A percentile compares a stretch with the other conserved stretches of the same genome.
These are phyloP conservation scores for Ensete ventricosum DNA, from an alignment of 176 grass and related monocot genomes.

Conservation along the genomic window DNA sequence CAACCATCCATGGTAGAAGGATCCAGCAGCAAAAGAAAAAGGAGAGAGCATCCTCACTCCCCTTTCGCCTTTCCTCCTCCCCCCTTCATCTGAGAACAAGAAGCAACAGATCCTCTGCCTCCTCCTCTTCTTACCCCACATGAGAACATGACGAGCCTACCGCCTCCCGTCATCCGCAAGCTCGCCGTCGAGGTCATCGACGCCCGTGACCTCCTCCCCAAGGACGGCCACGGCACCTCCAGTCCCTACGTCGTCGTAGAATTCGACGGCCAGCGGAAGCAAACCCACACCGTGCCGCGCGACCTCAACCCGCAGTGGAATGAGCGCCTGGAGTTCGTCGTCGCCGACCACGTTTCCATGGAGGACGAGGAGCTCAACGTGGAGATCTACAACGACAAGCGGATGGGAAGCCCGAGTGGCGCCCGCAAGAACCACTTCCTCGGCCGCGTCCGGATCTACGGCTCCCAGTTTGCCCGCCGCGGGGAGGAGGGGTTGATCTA, in stretches of 20 bases:
- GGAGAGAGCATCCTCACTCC: neutral
- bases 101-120: constrained; percentile 5
- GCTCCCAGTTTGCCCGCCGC: constrained; percentile 55
- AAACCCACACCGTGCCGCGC: constrained; percentile 51
- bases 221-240: constrained; percentile 75
- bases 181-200: constrained; percentile 79
- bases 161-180: constrained; percentile 25
- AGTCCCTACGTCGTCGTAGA: constrained; percentile 68
- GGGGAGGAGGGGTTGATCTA: constrained; percentile 72
- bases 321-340: constrained; percentile 63
- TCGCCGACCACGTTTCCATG: constrained; percentile 41
- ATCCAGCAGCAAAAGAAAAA: neutral
- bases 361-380: constrained; percentile 53
- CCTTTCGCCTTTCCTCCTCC: neutral
- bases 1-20: constrained; percentile 14
- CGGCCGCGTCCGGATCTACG: constrained; percentile 65
- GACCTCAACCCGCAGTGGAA: constrained; percentile 76
- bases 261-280: constrained; percentile 78
- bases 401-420: constrained; percentile 29
- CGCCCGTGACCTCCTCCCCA: constrained; percentile 67
- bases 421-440: constrained; percentile 78
- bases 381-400: constrained; percentile 76
- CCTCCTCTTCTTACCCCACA: neutral
- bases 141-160: constrained; percentile 34
- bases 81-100: constrained; percentile 17